Conservation (phyloP, 495 filamentous ascomycete genomes). For the Penicillium diatomitis region DNA sequence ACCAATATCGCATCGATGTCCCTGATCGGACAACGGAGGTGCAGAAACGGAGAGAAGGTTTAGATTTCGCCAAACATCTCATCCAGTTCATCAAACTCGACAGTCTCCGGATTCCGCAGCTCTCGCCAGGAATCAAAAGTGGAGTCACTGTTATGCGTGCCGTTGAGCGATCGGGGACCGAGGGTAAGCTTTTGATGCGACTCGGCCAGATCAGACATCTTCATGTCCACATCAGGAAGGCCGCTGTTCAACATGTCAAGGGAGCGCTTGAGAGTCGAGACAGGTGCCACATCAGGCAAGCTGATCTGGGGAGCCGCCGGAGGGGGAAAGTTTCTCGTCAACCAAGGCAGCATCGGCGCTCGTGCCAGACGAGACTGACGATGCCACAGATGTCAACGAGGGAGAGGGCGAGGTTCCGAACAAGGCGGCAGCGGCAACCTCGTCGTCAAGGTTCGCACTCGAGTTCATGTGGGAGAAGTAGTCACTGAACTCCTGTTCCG, state of each 20-base stretch:
- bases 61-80: constrained; percentile 59
- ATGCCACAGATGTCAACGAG: constrained; percentile 37
- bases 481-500: constrained; percentile 29
- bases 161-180: constrained; percentile 35
- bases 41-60: constrained; percentile 2
- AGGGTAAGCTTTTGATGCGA: constrained; percentile 32
- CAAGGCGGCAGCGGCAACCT: constrained; percentile 29
- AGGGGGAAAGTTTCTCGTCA: constrained; percentile 14
- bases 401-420: constrained; percentile 40
- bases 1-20: not conserved
- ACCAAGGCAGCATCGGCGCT: constrained; percentile 26
- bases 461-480: constrained; percentile 33
- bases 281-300: constrained; percentile 20
- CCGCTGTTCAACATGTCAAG: constrained; percentile 38
- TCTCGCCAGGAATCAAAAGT: constrained; percentile 47
- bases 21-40: not conserved
- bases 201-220: constrained; percentile 37
- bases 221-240: constrained; percentile 36
- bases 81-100: constrained; percentile 89
- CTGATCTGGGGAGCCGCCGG: constrained; percentile 26
- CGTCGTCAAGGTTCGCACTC: constrained; percentile 26
- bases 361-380: constrained; percentile 42
- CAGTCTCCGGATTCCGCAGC: constrained; percentile 72
- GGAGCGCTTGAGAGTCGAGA: constrained; percentile 34
- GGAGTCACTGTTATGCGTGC: constrained; percentile 26